Evolutionary conservation across 495 filamentous ascomycete genomes (phyloP), one percentile per base, ranked within the genome.

Genomic region (Aspergillus bertholletiae): DNA sequence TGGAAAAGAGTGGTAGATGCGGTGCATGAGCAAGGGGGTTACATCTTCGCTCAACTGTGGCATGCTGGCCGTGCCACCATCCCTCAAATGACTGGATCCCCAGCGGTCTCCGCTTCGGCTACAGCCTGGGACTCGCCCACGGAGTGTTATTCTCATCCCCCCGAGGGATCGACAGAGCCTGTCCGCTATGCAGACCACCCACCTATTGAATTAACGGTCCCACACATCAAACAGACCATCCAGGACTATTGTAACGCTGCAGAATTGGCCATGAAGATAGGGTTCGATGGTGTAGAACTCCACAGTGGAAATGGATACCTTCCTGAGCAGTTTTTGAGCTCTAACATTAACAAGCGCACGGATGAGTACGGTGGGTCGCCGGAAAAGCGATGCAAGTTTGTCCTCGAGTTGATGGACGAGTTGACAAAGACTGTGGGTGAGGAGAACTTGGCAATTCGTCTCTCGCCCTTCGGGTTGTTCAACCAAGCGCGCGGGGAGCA

Each of bases 41-140:
- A 64, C 51, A 82, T 83, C 32, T 82, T 78, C 62, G 72, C 68
- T 23, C 80, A 84, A 55, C 59, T 84, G 1, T 83, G 77, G 74
- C 71, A 77, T 54, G 57, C 74, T 3, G 81, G 81, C 23, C 75
- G 82, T 30, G 74, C 74, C 7, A 76, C 73, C 5, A 71, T 75
- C 46, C 72, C 73, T 15, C 69, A 74, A 32, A 66, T 77, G 57
- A 70, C 72, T 13, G 77, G 78, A 7, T 69, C 59, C 11, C 65
- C 65, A 5, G 53, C 71, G 0, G 68, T 76, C 22, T 68, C 61
- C 13, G 59, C 74, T 7, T 76, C 73, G 22, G 74, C 73, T 7
- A 69, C 58, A 23, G 65, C 65, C 54, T 73, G 70, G 72, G 75
- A 78, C 52, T 65, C 63, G 9, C 64, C 74, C 4, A 61, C 64